These are phyloP conservation scores for Nemania bipapillata DNA, from an alignment of 2,329 filamentous ascomycete genomes.

Conservation along the genomic window DNA sequence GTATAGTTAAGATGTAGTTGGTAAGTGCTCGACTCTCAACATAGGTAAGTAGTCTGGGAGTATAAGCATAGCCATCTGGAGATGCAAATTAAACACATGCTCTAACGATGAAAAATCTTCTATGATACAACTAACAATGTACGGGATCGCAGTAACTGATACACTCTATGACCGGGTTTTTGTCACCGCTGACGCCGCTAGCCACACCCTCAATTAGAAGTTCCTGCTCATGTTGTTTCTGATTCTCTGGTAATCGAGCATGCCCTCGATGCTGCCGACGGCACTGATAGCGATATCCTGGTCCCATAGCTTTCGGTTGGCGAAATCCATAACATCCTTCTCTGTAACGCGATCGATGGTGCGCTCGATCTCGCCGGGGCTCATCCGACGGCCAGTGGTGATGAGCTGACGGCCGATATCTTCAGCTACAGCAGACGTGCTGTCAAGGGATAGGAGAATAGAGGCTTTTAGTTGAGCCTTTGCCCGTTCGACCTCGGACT, in stretches of 20 bases:
- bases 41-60: not conserved
- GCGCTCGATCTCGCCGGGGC: conserved; percentile 92
- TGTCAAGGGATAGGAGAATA: conserved; percentile 95
- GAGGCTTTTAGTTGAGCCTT: conserved; percentile 99
- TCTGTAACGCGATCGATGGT: conserved; percentile 88
- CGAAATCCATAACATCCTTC: conserved; percentile 97
- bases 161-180: conserved; percentile 64
- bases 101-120: conserved; percentile 54
- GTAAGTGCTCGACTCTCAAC: not conserved
- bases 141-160: conserved; percentile 60
- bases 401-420: conserved; percentile 99
- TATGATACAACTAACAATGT: conserved; percentile 65
- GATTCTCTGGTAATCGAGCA: conserved; percentile 80
- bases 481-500: conserved; percentile 94
- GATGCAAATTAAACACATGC: conserved; percentile 24
- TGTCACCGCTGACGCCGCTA: conserved; percentile 52
- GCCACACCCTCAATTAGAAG: conserved; percentile 57
- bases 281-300: conserved; percentile 94
- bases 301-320: conserved; percentile 95
- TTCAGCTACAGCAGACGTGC: conserved; percentile 95
- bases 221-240: conserved; percentile 90
- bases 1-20: no score
- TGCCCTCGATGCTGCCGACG: conserved; percentile 89
- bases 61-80: conserved; percentile 13
- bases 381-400: conserved; percentile 92